A percentile compares a stretch with the other conserved stretches of the same genome.
These are phyloP conservation scores for Fusarium devonianum DNA, from an alignment of 2,329 filamentous ascomycete genomes.

Conservation along the genomic window DNA sequence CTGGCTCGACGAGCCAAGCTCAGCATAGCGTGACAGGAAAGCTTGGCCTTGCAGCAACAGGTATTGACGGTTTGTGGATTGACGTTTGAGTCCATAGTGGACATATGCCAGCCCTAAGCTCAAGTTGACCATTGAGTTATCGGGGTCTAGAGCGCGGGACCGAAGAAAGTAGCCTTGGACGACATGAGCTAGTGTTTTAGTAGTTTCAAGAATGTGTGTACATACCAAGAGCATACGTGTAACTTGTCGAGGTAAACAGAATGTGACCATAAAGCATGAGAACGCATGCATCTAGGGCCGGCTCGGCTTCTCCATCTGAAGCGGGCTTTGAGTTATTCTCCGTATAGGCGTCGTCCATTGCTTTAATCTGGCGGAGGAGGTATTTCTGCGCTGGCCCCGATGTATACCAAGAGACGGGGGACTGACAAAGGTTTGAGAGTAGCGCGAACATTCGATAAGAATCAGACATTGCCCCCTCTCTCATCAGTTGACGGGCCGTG, in stretches of 20 bases:
- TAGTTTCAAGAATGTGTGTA: constrained; percentile 1
- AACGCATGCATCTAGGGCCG: constrained; percentile 74
- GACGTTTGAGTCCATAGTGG: constrained; percentile 87
- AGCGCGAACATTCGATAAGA: constrained; percentile 83
- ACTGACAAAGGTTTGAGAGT: constrained; percentile 78
- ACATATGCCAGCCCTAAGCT: constrained; percentile 85
- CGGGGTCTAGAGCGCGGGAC: constrained; percentile 75
- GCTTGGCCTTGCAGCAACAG: constrained; percentile 83
- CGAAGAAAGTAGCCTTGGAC: constrained; percentile 79
- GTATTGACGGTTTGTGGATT: constrained; percentile 89
- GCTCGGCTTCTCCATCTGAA: constrained; percentile 10
- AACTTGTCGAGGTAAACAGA: constrained; percentile 82
- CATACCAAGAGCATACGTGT: constrained; percentile 79
- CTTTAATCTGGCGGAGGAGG: constrained; percentile 88
- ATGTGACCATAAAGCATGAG: constrained; percentile 92
- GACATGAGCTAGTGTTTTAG: constrained; percentile 1
- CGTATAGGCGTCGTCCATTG: constrained; percentile 72
- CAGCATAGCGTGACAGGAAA: constrained; percentile 66
- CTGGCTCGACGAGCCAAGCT: constrained; percentile 11
- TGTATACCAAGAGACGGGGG: constrained; percentile 77
- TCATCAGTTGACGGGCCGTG: constrained; percentile 83
- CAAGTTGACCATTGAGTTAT: constrained; percentile 80
- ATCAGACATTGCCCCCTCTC: constrained; percentile 81
- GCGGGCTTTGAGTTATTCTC: constrained; percentile 32
- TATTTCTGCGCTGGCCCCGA: constrained; percentile 88